These are phyloP conservation scores for Eucalyptus shirleyi DNA, from an alignment of 345 rosid species.

Conservation along the genomic window DNA sequence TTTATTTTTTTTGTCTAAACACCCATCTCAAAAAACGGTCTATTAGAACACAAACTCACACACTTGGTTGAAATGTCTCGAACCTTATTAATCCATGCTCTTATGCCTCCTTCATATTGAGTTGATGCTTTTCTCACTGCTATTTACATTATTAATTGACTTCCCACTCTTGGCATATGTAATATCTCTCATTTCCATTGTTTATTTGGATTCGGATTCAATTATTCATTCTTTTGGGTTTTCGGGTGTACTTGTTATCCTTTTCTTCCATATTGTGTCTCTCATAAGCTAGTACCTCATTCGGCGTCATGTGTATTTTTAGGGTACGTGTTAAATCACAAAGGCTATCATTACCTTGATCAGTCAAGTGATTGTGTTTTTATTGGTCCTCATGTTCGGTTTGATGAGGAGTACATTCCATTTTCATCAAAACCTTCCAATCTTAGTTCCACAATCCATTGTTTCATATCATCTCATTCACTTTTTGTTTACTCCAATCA, in stretches of 20 bases:
- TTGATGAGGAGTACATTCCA: not conserved
- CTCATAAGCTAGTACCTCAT: not conserved
- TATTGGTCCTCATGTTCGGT: not conserved
- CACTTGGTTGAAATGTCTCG: not conserved
- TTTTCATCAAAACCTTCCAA: not conserved
- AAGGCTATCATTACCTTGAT: too few relatives aligned
- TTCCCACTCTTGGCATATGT: not conserved
- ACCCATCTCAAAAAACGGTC: not conserved
- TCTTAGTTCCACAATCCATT: not conserved
- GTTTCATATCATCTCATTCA: not conserved
- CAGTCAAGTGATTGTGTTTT: not conserved
- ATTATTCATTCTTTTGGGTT: not conserved
- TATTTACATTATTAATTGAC: not conserved
- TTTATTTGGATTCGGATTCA: not conserved
- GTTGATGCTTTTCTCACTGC: not conserved
- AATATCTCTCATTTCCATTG: not conserved
- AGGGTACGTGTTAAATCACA: too few relatives aligned
- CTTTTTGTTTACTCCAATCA: not conserved
- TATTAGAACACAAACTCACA: not conserved
- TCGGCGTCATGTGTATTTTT: not conserved
- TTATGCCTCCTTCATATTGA: not conserved
- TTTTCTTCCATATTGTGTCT: not conserved
- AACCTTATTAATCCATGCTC: not conserved
- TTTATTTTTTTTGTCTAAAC: not conserved
- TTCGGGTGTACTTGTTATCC: not conserved